Percentiles rank a stretch among this genome's conserved stretches.
Evolutionary conservation across 2,329 filamentous ascomycete genomes (phyloP).

Genomic region (Pyricularia pennisetigena): DNA sequence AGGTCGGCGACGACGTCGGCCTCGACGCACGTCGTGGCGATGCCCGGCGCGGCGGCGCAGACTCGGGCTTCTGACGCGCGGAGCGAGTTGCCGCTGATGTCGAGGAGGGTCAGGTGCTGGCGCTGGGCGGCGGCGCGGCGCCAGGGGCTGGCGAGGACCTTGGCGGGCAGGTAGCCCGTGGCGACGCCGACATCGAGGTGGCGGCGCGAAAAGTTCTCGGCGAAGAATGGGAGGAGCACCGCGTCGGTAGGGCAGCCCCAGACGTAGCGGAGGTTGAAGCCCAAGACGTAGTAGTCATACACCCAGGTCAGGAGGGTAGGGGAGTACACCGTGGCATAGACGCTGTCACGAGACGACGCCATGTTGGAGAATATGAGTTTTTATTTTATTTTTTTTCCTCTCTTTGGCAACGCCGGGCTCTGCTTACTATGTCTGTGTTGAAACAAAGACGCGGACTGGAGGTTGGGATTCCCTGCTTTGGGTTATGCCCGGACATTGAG

Average conservation of each 20-base stretch:
- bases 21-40: constrained; percentile 13
- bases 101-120: constrained; percentile 23
- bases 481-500: neutral
- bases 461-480: neutral
- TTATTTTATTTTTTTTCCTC: neutral
- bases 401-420: too few species aligned
- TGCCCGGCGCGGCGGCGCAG: constrained; percentile 10
- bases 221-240: constrained; percentile 23
- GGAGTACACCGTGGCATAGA: constrained; percentile 9
- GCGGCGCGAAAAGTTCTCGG: constrained; percentile 20
- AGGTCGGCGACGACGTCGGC: constrained; percentile 21
- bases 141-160: constrained; percentile 13
- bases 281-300: constrained; percentile 23
- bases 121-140: constrained; percentile 8
- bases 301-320: constrained; percentile 9
- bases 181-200: constrained; percentile 31
- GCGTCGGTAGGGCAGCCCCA: constrained; percentile 23
- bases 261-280: constrained; percentile 23
- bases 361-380: neutral
- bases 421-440: too few species aligned
- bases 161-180: constrained; percentile 25
- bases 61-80: constrained; percentile 17
- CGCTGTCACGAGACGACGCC: neutral
- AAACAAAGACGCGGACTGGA: neutral
- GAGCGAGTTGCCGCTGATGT: constrained; percentile 24